These are phyloP conservation scores for Scheffersomyces parashehatae DNA, from an alignment of 1,139 yeast species.

Conservation along the genomic window DNA sequence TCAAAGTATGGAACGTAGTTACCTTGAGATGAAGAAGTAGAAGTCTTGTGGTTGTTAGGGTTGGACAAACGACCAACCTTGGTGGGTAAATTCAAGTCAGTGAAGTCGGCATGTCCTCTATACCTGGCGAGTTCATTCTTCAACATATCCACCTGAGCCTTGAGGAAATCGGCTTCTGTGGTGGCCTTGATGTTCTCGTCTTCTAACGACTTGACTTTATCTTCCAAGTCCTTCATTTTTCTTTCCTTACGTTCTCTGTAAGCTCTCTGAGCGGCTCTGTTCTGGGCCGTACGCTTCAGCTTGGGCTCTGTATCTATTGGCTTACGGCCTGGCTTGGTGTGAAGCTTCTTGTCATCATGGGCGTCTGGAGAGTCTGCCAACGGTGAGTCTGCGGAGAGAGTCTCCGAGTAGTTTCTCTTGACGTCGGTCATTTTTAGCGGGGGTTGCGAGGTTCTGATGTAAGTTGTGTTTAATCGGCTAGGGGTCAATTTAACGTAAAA, in stretches of 20 bases:
- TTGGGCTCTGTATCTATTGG: conserved; percentile 78
- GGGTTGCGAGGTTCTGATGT: too few species aligned
- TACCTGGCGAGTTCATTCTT: conserved; percentile 70
- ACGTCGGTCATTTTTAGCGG: conserved; percentile 29
- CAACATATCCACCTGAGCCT: conserved; percentile 73
- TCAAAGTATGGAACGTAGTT: conserved; percentile 18
- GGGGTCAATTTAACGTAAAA: too few species aligned
- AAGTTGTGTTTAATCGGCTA: too few species aligned
- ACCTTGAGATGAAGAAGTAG: conserved; percentile 6
- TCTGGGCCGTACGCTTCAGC: conserved; percentile 91
- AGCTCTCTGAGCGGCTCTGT: conserved; percentile 96
- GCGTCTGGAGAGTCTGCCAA: conserved; percentile 16
- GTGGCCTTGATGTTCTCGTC: conserved; percentile 62
- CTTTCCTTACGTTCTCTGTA: conserved; percentile 91
- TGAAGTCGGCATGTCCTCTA: conserved; percentile 47
- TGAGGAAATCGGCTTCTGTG: conserved; percentile 71
- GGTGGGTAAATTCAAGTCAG: conserved; percentile 36
- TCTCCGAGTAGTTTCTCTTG: conserved; percentile 36
- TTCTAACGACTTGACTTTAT: conserved; percentile 70
- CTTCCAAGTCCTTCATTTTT: conserved; percentile 83
- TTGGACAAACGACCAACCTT: conserved; percentile 33
- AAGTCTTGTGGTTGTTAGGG: conserved; percentile 16
- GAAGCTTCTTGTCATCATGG: conserved; percentile 40
- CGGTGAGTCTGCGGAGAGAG: conserved; percentile 12
- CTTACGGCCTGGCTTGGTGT: conserved; percentile 59